These are phyloP conservation scores for Hirschfeldia incana DNA, from an alignment of 345 rosid species.

Conservation along the genomic window DNA sequence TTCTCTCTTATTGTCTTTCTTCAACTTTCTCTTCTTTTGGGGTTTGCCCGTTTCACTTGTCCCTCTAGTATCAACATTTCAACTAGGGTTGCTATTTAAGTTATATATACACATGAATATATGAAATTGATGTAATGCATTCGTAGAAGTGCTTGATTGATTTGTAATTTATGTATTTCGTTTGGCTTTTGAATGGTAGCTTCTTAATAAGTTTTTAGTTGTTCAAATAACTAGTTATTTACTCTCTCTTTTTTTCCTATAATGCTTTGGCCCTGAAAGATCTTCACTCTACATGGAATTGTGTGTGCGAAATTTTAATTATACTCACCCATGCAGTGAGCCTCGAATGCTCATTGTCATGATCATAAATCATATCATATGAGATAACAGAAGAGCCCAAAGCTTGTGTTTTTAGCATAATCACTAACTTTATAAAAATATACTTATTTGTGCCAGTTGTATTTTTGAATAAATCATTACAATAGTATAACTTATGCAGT, in stretches of 20 bases:
- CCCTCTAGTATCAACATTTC: conserved; percentile 24
- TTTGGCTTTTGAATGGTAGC: conserved; percentile 1
- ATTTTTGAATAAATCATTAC: not conserved
- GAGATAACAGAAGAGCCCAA: not conserved
- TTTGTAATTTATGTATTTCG: not conserved
- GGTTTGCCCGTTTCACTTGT: not conserved
- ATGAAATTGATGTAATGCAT: conserved; percentile 25
- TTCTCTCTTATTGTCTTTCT: conserved; percentile 4
- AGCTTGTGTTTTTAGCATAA: not conserved
- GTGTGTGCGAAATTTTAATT: not conserved
- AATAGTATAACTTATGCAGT: not conserved
- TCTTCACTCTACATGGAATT: conserved; percentile 1
- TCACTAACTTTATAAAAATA: not conserved
- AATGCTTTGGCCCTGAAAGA: conserved; percentile 10
- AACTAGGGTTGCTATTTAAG: conserved; percentile 22
- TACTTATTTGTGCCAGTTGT: not conserved
- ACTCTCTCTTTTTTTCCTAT: not conserved
- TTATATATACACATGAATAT: conserved; percentile 20
- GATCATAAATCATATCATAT: conserved; percentile 1
- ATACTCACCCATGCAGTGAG: not conserved
- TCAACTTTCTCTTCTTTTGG: not conserved
- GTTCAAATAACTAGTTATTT: conserved; percentile 14
- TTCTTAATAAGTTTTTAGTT: not conserved
- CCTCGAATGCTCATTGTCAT: not conserved
- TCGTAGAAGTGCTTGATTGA: conserved; percentile 18